Evolutionary conservation across 2,329 filamentous ascomycete genomes (phyloP).

Genomic region (Cladosporium cucumerinum): DNA sequence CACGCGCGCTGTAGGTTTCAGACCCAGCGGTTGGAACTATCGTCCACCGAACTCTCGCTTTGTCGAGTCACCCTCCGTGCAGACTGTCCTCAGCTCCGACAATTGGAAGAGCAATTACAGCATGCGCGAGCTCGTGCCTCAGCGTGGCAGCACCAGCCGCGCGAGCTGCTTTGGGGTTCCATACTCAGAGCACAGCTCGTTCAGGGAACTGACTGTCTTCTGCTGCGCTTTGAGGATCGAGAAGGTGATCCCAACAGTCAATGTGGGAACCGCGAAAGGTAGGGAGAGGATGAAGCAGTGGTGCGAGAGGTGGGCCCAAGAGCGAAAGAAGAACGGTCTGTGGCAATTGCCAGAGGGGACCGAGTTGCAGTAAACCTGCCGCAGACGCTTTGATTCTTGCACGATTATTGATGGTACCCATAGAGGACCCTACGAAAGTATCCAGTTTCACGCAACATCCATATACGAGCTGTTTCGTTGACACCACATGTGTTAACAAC

Average conservation of each 20-base stretch:
- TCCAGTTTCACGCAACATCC: background rate
- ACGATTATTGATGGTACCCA: background rate
- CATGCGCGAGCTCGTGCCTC: constrained; percentile 69
- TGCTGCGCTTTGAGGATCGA: constrained; percentile 83
- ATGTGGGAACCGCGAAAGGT: constrained; percentile 64
- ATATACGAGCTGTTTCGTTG: background rate
- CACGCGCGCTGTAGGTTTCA: constrained; percentile 80
- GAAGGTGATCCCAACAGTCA: constrained; percentile 89
- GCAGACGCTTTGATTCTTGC: background rate
- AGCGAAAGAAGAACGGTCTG: constrained; percentile 61
- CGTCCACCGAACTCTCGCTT: constrained; percentile 64
- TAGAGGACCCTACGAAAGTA: background rate
- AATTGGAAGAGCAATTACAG: constrained; percentile 75
- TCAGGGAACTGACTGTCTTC: constrained; percentile 91
- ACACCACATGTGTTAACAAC: background rate
- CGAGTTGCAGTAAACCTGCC: constrained; percentile 2
- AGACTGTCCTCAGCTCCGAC: constrained; percentile 61
- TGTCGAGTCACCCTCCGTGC: constrained; percentile 60
- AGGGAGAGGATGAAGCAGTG: constrained; percentile 65
- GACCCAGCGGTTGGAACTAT: constrained; percentile 93
- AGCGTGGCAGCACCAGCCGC: constrained; percentile 77
- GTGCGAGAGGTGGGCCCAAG: constrained; percentile 62
- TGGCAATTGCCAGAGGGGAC: constrained; percentile 40
- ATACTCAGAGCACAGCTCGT: constrained; percentile 93
- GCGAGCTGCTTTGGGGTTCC: constrained; percentile 90